A percentile compares a stretch with the other conserved stretches of the same genome.
These are phyloP conservation scores for Russula brevipes DNA, from an alignment of 768 basidiomycete species.

Conservation along the genomic window DNA sequence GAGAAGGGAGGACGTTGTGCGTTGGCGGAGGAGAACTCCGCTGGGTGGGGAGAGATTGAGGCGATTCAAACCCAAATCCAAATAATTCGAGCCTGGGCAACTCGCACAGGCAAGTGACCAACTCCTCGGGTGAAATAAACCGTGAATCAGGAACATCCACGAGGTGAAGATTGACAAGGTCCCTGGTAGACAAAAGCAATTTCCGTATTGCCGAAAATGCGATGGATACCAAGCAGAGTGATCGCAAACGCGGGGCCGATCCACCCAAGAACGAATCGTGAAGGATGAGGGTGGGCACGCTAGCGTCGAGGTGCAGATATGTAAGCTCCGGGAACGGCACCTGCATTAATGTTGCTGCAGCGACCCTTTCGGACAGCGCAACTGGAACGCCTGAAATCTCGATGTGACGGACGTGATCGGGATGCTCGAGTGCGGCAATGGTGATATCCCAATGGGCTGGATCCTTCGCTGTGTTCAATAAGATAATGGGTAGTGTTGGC, in stretches of 20 bases:
- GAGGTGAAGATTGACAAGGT: slow-evolving; percentile 2
- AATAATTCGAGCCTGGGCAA: neutral
- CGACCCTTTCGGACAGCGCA: no score
- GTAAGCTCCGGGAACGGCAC: no score
- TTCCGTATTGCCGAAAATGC: neutral
- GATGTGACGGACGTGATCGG: no score
- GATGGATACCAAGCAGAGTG: neutral
- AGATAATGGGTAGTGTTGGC: no score
- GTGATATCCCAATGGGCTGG: no score
- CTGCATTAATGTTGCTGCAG: neutral
- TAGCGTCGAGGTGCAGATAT: neutral
- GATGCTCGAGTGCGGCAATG: no score
- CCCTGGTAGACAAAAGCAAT: neutral
- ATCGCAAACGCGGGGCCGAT: neutral
- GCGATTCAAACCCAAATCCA: neutral
- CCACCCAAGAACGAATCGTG: neutral
- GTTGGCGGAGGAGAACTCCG: no score
- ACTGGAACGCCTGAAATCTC: no score
- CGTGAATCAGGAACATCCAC: neutral
- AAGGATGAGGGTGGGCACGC: neutral
- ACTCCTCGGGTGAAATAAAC: slow-evolving; percentile 3
- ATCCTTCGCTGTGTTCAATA: no score
- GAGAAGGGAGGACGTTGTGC: no score
- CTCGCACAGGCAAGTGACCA: neutral
- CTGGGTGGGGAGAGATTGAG: no score